Conservation (phyloP, 441 rosid species). For the Euphorbia celastroides region DNA sequence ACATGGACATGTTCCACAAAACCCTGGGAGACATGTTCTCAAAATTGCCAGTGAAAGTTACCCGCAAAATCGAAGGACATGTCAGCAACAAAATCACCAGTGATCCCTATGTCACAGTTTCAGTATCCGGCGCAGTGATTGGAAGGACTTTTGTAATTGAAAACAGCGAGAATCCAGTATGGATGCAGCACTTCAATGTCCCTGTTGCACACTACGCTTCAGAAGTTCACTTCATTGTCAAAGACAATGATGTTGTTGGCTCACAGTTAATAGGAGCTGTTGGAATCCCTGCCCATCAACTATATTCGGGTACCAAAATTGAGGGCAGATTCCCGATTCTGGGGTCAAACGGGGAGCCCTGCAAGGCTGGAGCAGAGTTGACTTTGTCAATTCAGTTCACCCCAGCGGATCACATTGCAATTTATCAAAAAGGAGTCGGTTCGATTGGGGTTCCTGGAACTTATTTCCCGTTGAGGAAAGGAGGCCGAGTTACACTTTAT, state of each 20-base stretch:
- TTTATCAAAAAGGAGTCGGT: slow-evolving; percentile 72
- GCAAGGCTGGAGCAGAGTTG: slow-evolving; percentile 69
- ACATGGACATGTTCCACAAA: slow-evolving; percentile 88
- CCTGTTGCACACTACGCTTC: slow-evolving; percentile 83
- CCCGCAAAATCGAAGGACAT: slow-evolving; percentile 42
- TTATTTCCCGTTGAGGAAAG: slow-evolving; percentile 85
- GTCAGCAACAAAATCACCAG: slow-evolving; percentile 46
- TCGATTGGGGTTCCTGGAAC: slow-evolving; percentile 81
- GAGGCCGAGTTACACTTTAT: slow-evolving; percentile 73
- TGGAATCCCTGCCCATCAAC: slow-evolving; percentile 65
- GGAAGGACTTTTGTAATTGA: slow-evolving; percentile 77
- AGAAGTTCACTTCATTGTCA: slow-evolving; percentile 74
- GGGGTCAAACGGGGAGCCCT: slow-evolving; percentile 54
- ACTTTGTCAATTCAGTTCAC: slow-evolving; percentile 67
- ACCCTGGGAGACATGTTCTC: slow-evolving; percentile 61
- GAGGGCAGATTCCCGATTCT: slow-evolving; percentile 66
- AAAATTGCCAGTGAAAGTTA: slow-evolving; percentile 31
- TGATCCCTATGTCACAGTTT: slow-evolving; percentile 82
- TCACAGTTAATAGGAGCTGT: slow-evolving; percentile 77
- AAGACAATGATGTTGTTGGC: slow-evolving; percentile 87
- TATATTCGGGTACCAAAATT: slow-evolving; percentile 43
- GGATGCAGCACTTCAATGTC: slow-evolving; percentile 83
- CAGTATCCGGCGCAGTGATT: slow-evolving; percentile 55
- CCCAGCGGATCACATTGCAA: slow-evolving; percentile 50
- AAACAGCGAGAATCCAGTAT: slow-evolving; percentile 80